Conservation (phyloP, 1,139 yeast species). For the Saccharomyces hybrid region DNA sequence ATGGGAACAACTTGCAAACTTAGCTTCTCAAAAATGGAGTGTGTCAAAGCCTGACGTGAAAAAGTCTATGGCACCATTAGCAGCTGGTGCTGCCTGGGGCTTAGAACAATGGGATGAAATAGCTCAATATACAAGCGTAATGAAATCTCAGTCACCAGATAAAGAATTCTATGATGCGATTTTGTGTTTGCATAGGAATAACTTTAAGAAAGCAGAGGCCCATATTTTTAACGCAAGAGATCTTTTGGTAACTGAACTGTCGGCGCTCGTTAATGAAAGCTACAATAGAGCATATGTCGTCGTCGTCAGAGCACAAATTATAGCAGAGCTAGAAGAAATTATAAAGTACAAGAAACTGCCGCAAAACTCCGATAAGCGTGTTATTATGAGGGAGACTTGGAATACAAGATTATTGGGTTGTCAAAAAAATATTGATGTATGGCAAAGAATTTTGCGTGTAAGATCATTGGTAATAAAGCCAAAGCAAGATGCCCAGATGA, state of each 20-base stretch:
- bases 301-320: conserved; percentile 92
- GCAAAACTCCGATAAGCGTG: conserved; percentile 69
- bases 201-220: conserved; percentile 70
- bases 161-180: conserved; percentile 91
- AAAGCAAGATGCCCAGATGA: conserved; percentile 93
- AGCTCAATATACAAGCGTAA: conserved; percentile 82
- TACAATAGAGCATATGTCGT: conserved; percentile 96
- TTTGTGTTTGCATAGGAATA: conserved; percentile 73
- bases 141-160: conserved; percentile 90
- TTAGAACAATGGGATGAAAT: conserved; percentile 93
- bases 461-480: conserved; percentile 91
- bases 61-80: conserved; percentile 89
- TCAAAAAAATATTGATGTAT: conserved; percentile 92
- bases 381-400: conserved; percentile 85
- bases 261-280: conserved; percentile 91
- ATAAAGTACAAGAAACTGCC: conserved; percentile 81
- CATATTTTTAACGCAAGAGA: conserved; percentile 84
- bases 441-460: conserved; percentile 94
- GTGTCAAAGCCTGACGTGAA: conserved; percentile 63
- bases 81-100: conserved; percentile 99
- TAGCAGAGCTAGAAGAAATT: conserved; percentile 93
- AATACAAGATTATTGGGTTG: conserved; percentile 85
- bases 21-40: conserved; percentile 83
- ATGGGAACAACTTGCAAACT: conserved; percentile 86
- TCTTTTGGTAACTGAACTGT: conserved; percentile 81